Conservation (phyloP, 306 rosid genomes). For the Vicia faba region DNA sequence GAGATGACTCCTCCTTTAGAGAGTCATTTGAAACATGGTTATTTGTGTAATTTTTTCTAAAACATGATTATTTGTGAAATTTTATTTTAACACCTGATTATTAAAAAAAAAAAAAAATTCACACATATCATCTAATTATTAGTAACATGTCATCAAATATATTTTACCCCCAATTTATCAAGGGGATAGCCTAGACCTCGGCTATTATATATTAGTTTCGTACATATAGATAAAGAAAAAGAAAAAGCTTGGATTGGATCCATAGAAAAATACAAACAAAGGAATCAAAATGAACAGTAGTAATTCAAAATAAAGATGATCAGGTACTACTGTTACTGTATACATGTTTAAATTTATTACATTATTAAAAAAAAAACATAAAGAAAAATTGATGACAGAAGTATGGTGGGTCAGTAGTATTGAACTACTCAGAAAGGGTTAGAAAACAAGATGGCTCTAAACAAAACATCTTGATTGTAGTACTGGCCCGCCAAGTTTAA, state of each 20-base stretch:
- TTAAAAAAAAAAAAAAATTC: too few species aligned
- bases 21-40: too few species aligned
- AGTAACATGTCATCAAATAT: too few species aligned
- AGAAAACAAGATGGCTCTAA: constrained; percentile 38
- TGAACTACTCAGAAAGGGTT: constrained; percentile 26
- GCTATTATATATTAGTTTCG: neutral
- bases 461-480: constrained; percentile 43
- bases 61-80: too few species aligned
- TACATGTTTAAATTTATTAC: constrained; percentile 32
- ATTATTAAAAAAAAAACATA: neutral
- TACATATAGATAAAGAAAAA: neutral
- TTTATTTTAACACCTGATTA: too few species aligned
- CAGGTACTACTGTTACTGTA: constrained; percentile 21
- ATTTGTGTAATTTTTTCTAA: too few species aligned
- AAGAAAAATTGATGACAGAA: constrained; percentile 31
- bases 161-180: too few species aligned
- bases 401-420: constrained; percentile 39
- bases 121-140: too few species aligned
- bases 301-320: constrained; percentile 29
- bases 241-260: neutral
- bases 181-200: too few species aligned
- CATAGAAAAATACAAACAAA: neutral
- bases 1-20: too few species aligned
- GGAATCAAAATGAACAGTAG: constrained; percentile 35
- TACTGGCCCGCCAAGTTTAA: constrained; percentile 38